phyloP scores from a whole-genome alignment of 495 filamentous ascomycete species.

The Pseudomonodictys pantanalensis region DNA sequence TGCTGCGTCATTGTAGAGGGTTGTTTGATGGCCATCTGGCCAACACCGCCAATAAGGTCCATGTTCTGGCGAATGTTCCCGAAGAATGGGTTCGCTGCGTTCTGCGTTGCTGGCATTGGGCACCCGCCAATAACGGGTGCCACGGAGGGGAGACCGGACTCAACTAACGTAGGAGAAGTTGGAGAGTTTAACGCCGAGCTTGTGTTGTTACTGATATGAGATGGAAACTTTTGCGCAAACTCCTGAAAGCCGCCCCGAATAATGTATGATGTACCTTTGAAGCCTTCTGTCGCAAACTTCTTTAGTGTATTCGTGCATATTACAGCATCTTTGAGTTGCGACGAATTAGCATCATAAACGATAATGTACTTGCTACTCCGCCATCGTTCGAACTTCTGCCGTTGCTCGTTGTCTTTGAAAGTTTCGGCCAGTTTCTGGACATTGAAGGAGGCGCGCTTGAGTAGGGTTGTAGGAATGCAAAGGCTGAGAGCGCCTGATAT shows the following conservation, averaged over 20 bases:
- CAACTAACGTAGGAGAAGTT: slow-evolving; percentile 17
- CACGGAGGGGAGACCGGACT: slow-evolving; percentile 52
- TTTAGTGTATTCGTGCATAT: slow-evolving; percentile 80
- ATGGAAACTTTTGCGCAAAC: slow-evolving; percentile 53
- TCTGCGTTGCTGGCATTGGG: slow-evolving; percentile 66
- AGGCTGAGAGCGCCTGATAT: slow-evolving; percentile 81
- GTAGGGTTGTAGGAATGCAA: slow-evolving; percentile 89
- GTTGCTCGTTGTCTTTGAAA: slow-evolving; percentile 72
- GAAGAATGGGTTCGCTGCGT: slow-evolving; percentile 84
- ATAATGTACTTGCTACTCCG: slow-evolving; percentile 68
- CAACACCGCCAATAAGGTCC: slow-evolving; percentile 90
- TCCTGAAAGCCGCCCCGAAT: slow-evolving; percentile 56
- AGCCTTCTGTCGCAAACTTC: slow-evolving; percentile 86
- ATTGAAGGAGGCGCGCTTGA: slow-evolving; percentile 89
- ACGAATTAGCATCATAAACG: slow-evolving; percentile 79
- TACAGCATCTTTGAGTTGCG: slow-evolving; percentile 71
- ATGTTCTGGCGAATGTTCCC: slow-evolving; percentile 95
- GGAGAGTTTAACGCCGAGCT: slow-evolving; percentile 49
- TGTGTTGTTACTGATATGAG: slow-evolving; percentile 41
- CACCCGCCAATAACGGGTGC: slow-evolving; percentile 86
- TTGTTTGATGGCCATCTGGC: slow-evolving; percentile 74
- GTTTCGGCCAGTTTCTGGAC: slow-evolving; percentile 85
- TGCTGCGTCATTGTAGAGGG: slow-evolving; percentile 56
- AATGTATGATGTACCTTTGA: slow-evolving; percentile 68
- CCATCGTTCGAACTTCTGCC: slow-evolving; percentile 75